Base-by-base conservation (phyloP, 352 stramenopile genomes). In the Globisporangium radiosum region DNA sequence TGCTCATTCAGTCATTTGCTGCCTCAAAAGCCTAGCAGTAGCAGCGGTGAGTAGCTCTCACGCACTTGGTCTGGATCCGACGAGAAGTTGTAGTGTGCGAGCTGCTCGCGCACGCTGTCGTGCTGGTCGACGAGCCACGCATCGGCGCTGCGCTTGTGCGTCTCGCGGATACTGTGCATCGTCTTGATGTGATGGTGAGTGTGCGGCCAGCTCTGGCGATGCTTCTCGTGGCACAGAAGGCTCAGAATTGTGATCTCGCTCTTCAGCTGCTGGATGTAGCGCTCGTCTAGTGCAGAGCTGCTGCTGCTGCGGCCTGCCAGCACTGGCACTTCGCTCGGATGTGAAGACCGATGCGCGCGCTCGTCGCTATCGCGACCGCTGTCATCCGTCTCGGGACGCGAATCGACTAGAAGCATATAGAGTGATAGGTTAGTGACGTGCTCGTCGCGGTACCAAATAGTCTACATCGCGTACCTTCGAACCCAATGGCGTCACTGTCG, bases 221-320 rank as follows among this genome's bases (percentile, higher is more conserved):
- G 47, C 52, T 60, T 64, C 9, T 66, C 65, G 9, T 45, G 53
- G 15, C 3, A 54, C 25, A 72, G 43, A 51, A 75, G 56, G 19
- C 75, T 64, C 33, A 86, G 57, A 36, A 70, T 62, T 11, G 74
- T 25, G 47, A 90, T 87, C 52, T 88, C 76, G 19, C 55, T 55
- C 43, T 90, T 88, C 17, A 90, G 62, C 51, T 88, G 80, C 10
- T 52, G 58, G 38, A 90, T 60, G 52, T 90, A 90, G 13, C 60
- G 62, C 36, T 83, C 63, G 38, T 85, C 76, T 14, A 59, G 14
- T 6, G 15, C 40, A 4, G 17, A 11, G n/a, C 6, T 7, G 44
- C 37, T 1, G 17, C 7, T 37, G 14, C 36, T 10, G 42, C 13
- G 6, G 14, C 7, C 38, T 2, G 17, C 17, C 39, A 17, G 19